phyloP scores from a whole-genome alignment of 305 asterid species.

The Andrographis paniculata region DNA sequence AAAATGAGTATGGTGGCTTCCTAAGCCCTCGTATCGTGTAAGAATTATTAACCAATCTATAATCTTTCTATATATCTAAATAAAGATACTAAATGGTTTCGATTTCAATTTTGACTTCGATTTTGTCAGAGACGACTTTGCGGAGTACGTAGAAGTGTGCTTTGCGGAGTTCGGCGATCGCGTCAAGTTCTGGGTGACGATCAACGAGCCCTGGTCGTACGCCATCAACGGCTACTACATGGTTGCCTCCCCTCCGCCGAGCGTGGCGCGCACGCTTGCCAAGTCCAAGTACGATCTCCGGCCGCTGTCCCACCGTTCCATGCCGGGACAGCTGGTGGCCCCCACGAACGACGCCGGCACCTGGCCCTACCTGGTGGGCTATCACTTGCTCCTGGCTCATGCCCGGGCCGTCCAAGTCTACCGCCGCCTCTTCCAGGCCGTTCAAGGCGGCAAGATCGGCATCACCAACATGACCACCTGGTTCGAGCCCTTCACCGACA shows the following conservation, averaged over 20 bases:
- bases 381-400: slow-evolving; percentile 18
- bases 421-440: slow-evolving; percentile 8
- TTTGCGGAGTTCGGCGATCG: slow-evolving; percentile 24
- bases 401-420: slow-evolving; percentile 14
- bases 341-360: not conserved
- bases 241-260: too few species aligned
- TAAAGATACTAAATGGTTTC: too few species aligned
- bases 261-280: slow-evolving; percentile 14
- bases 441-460: slow-evolving; percentile 39
- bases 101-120: too few species aligned
- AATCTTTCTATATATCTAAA: too few species aligned
- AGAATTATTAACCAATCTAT: too few species aligned
- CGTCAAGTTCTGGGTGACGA: slow-evolving; percentile 21
- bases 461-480: slow-evolving; percentile 22
- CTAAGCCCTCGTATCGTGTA: slow-evolving; percentile 26
- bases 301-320: too few species aligned
- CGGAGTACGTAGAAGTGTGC: slow-evolving; percentile 24
- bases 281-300: not conserved
- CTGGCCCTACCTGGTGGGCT: slow-evolving; percentile 13
- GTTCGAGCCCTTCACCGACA: slow-evolving; percentile 27
- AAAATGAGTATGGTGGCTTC: slow-evolving; percentile 42
- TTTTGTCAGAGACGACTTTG: slow-evolving; percentile 23
- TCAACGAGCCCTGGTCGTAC: slow-evolving; percentile 19
- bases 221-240: slow-evolving; percentile 7
- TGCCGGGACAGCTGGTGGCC: too few species aligned